These are phyloP conservation scores for Linnemannia exigua DNA, from an alignment of 192 early-diverging fungal species.

Conservation along the genomic window DNA sequence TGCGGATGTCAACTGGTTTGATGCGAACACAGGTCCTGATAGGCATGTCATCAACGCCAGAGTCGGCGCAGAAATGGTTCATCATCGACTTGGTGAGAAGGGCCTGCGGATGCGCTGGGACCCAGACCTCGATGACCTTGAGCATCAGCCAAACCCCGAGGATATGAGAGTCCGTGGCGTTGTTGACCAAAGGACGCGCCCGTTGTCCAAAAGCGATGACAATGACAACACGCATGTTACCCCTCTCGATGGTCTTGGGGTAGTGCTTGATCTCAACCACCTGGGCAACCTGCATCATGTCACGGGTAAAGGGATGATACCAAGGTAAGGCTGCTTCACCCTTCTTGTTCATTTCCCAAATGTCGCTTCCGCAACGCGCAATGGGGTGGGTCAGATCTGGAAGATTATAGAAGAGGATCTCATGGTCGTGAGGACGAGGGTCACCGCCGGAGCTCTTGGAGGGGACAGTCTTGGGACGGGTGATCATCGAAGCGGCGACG, in stretches of 20 bases:
- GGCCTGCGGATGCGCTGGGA: constrained; percentile 2
- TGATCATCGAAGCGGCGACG: constrained; percentile 36
- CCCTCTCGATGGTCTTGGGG: not conserved
- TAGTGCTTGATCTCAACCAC: constrained; percentile 42
- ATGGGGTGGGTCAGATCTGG: constrained; percentile 35
- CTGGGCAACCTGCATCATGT: constrained; percentile 9
- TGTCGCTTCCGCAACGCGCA: constrained; percentile 22
- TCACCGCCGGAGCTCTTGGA: not conserved
- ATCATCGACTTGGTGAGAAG: not conserved
- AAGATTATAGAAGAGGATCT: constrained; percentile 25
- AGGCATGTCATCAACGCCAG: not conserved
- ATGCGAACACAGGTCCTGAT: not conserved
- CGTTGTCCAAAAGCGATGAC: constrained; percentile 37
- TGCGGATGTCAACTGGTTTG: not conserved
- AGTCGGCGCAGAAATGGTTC: not conserved
- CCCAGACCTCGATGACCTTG: constrained; percentile 31
- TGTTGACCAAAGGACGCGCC: constrained; percentile 2
- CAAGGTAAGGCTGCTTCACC: not conserved
- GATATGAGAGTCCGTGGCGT: constrained; percentile 6
- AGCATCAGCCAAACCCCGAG: constrained; percentile 36
- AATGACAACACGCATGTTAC: constrained; percentile 37
- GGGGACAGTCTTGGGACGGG: not conserved
- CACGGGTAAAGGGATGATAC: not conserved
- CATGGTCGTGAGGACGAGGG: constrained; percentile 7
- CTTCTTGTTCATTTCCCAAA: constrained; percentile 15